Conservation (phyloP, 495 filamentous ascomycete species). For the Lophium mytilinum region DNA sequence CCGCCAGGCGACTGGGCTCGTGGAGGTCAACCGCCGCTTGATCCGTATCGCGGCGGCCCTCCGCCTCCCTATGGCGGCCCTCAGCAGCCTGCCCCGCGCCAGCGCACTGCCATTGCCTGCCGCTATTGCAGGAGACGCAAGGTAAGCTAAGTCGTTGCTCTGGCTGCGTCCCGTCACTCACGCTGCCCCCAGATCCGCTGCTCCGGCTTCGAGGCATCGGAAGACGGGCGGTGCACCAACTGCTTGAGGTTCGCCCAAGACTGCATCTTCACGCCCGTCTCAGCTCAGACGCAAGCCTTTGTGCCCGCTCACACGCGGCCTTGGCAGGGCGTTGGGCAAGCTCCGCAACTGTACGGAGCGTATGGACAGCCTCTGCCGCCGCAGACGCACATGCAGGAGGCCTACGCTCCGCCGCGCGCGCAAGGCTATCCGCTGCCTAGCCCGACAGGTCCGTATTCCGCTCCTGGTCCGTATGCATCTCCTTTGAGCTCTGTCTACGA, state of each 20-base stretch:
- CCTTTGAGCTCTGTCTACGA: conserved; percentile 25
- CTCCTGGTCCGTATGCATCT: conserved; percentile 10
- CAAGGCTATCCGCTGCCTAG: conserved; percentile 26
- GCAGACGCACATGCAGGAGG: conserved; percentile 29
- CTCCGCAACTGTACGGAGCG: conserved; percentile 56
- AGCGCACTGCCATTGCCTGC: conserved; percentile 79
- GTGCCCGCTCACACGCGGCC: conserved; percentile 66
- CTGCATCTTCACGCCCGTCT: conserved; percentile 80
- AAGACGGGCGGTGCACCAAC: conserved; percentile 72
- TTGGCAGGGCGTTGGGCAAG: conserved; percentile 29
- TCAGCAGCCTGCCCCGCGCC: conserved; percentile 59
- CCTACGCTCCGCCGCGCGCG: conserved; percentile 16
- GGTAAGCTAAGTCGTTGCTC: conserved; percentile 41
- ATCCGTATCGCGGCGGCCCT: conserved; percentile 20
- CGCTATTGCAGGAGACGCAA: conserved; percentile 75
- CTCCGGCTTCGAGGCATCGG: conserved; percentile 70
- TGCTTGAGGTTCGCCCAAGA: conserved; percentile 76
- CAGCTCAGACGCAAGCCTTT: conserved; percentile 75
- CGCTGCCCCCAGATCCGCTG: conserved; percentile 58
- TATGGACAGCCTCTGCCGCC: conserved; percentile 64
- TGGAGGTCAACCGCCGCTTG: conserved; percentile 13
- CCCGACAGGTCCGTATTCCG: conserved; percentile 26
- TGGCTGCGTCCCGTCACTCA: not conserved
- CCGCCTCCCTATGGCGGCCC: conserved; percentile 16
- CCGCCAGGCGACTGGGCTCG: conserved; percentile 25